Evolutionary conservation across 1,284 basidiomycete species (phyloP), one percentile per base, ranked within the genome.

Genomic region (Malassezia restricta): DNA sequence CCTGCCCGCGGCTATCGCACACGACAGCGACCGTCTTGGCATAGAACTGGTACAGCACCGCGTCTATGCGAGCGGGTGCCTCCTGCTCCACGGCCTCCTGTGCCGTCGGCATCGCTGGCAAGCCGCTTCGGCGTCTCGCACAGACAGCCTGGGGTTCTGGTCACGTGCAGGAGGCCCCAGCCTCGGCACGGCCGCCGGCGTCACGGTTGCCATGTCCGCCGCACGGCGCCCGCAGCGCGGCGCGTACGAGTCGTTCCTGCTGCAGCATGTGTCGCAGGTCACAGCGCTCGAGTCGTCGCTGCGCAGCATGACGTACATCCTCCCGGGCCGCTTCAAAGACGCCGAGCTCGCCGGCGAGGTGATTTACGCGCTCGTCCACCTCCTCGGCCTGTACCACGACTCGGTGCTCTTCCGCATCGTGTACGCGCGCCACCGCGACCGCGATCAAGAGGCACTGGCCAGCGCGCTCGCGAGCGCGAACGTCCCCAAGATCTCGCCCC

Each of bases 321-420:
- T 95, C 24, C 90, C 91, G 17, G 91, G 90, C 59, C 81, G 90
- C 57, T 95, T 95, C 80, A 88, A 89, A 74, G 91, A 95, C 79
- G 87, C 90, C 49, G 91, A 95, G 74, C 78, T 95, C 53, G 64
- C 59, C 4, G 64, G 62, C 20, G 64, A 65, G 49, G 64, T 59
- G 43, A 63, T 76, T 39, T 76, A 74, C 56, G 64, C 75, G 17
- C 60, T 67, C 8, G 61, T 76, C 46, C 76, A 76, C 43, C 56
- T 76, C 7, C 63, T 76, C 27, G 71, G 74, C 29, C 63, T 75
- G 48, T 75, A 76, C 62, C 76, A 76, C 57, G 75, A 76, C 57
- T 70, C 71, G n/a, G 64, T 76, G 47, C 63, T 75, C 15, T 62
- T 65, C 43, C 59, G 66, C 8, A 63, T 73, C 24, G 50, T 73